Base-by-base conservation (phyloP, 192 early-diverging fungal genomes). In the Glomus cerebriforme region DNA sequence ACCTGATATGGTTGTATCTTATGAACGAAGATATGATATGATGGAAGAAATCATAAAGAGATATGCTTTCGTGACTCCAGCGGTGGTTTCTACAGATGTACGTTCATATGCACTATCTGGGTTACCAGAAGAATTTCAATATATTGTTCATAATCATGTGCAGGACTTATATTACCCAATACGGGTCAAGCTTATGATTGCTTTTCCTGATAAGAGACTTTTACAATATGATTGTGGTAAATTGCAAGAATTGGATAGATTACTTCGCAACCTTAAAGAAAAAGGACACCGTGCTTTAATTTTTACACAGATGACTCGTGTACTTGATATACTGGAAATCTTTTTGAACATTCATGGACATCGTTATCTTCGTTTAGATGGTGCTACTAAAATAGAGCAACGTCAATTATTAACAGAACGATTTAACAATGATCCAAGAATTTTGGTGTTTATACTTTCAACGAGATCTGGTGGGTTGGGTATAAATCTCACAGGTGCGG, bases 221-320 rank as follows among this genome's bases (percentile, higher is more conserved):
- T 73, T 96, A 45, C 94, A 95, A 79, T 96, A 92, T 82, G 94
- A 96, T 83, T 96, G 94, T 78, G 93, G 95, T 24, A 92, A 92
- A 78, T 82, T 92, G 17, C 90, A 92, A 70, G 91, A 87, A 75
- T 75, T 92, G 29, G 88, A 87, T 75, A 81, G 49, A 65, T 82
- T 92, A 22, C 63, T 92, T 22, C 85, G 87, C 13, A 85, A 85
- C 19, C 78, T 92, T 24, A 87, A 86, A 37, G 83, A 86, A n/a
- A 89, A 85, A 43, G 89, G 88, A 22, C 90, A 92, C 59, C 89
- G 89, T 8, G 88, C 86, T 1, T 71, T 92, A 34, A 91, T 91
- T 63, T 92, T 92, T 34, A 91, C 88, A 10, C 91, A 92, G 75
- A 92, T 92, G 91, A 91, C 91, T 39, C 87, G 88, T 68, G 89